Base-by-base conservation (phyloP, 2,329 filamentous ascomycete species). In the Aureobasidium sp. region DNA sequence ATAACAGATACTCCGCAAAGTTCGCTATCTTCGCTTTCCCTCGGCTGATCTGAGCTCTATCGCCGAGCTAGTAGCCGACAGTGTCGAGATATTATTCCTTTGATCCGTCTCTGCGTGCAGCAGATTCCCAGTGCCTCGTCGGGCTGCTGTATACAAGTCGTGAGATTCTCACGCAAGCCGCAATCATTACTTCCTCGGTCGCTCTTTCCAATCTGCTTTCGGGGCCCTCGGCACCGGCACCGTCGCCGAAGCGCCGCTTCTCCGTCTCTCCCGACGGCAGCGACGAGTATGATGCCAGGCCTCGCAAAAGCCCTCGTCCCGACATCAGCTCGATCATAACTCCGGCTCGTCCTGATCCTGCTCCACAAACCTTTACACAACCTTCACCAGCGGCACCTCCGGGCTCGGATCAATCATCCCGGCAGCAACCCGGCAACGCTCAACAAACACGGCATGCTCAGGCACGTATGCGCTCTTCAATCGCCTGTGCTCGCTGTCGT, bases 401-500 rank as follows among this genome's bases (percentile, higher is more conserved):
- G 36, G 47, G 32, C 27, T 50, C 27, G 8, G 55, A 60, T 43
- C 62, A 56, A 41, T 12, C 36, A 20, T 27, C 27, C 27, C 34
- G 32, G 17, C 46, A 53, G 15, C 55, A 59, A 8, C 13, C 39
- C 44, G 53, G 53, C 36, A 47, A 50, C 24, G 34, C 41, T 43
- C 61, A 52, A 43, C 62, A 59, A 55, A 53, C 46, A 43, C 46
- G 53, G 41, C 62, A 56, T 62, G 50, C 60, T n/a, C 60, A 62
- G 17, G 55, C 62, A 20, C 73, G 77, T 63, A 88, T 91, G 83
- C 83, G 90, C 67, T 91, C 89, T 51, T 90, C 87, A 70, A 90
- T 93, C 71, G 89, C 90, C 52, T 94, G 90, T 74, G 79, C 84
- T 65, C 82, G 85, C 66, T 93, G 90, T 72, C 83, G 90, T 63